Base-by-base conservation (phyloP, 139 green algal genomes). In the Chlamydomonas sphaeroides region DNA sequence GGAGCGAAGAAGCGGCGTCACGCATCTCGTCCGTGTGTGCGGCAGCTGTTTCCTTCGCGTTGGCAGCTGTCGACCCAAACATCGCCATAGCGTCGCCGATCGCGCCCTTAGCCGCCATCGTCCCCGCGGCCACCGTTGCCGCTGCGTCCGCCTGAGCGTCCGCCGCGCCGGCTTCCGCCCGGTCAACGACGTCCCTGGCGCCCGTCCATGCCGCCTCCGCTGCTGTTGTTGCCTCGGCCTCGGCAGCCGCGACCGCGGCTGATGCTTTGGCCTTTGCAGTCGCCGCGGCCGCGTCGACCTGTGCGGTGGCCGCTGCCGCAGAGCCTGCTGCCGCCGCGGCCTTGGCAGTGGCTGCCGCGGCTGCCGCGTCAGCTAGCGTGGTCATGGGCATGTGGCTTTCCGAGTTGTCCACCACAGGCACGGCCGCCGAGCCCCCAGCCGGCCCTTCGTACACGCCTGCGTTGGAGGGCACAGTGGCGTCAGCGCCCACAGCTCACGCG, bases 401-500 rank as follows among this genome's bases (percentile, higher is more conserved):
- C 17, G 20, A n/a, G 53, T 10, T 14, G 11, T 53, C 45, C 45
- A 21, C 45, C 45, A 14, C 45, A 53, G n/a, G n/a, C n/a, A n/a
- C n/a, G n/a, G n/a, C n/a, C n/a, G 61, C 14, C n/a, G 11, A 17
- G 61, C 14, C n/a, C 26, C 66, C 66, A 17, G 66, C 66, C 26
- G 66, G 66, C 5, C 66, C 66, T 0, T 73, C 66, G 18, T 33
- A 73, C 18, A 73, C 66, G 28, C 66, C 66, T 73, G 66, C 18
- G 56, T 63, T 23, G 25, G 56, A 33, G 56, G 17, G 56, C 32
- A 25, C 4, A 30, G 53, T 8, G 18, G 53, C 4, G 53, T n/a
- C 18, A 30, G n/a, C n/a, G n/a, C n/a, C n/a, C n/a, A n/a, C n/a
- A n/a, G n/a, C n/a, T n/a, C n/a, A n/a, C n/a, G n/a, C n/a, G n/a